These are phyloP conservation scores for Mycena belliarum DNA, from an alignment of 768 basidiomycete genomes.

Conservation along the genomic window DNA sequence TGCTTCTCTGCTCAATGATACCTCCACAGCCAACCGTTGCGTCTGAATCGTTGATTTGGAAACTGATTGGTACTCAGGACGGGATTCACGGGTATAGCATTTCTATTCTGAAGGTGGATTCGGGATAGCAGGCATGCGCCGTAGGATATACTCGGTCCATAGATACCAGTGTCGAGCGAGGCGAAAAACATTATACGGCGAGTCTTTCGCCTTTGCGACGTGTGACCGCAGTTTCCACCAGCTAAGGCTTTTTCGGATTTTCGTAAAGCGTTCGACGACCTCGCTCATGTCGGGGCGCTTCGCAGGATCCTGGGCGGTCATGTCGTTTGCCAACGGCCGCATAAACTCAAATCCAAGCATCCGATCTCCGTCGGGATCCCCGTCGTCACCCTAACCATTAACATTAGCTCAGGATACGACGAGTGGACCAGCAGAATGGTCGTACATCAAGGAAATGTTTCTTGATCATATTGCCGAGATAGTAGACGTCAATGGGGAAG, in stretches of 20 bases:
- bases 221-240: background rate
- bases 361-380: background rate
- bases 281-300: conserved; percentile 33
- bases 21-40: no score
- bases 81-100: no score
- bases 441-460: background rate
- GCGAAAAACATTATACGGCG: background rate
- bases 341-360: conserved; percentile 30
- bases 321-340: conserved; percentile 28
- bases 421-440: background rate
- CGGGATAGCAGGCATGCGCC: background rate
- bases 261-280: conserved; percentile 30
- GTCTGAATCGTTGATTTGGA: no score
- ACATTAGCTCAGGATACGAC: background rate
- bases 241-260: conserved; percentile 6
- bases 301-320: conserved; percentile 33
- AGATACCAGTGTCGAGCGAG: background rate
- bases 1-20: no score
- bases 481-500: conserved; percentile 46
- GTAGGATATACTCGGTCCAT: background rate
- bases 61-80: no score
- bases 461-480: conserved; percentile 10
- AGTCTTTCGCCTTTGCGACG: background rate
- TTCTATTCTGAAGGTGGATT: no score
- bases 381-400: background rate